phyloP scores from a whole-genome alignment of 306 rosid genomes.

The Castanospermum australe region DNA sequence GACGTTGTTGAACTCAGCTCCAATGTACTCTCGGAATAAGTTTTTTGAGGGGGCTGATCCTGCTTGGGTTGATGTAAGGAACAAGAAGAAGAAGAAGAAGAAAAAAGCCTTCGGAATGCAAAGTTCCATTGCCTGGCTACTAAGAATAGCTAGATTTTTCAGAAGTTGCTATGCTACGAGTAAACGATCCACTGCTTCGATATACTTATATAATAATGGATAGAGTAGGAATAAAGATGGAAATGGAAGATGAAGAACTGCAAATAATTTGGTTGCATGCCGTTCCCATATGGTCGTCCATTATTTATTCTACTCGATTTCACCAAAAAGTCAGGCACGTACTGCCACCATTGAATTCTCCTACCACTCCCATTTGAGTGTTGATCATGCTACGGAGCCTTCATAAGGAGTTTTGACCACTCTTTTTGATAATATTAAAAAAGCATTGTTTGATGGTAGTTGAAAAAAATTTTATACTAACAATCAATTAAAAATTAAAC shows the following conservation, averaged over 20 bases:
- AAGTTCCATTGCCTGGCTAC: conserved; percentile 27
- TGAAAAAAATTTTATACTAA: too few relatives aligned
- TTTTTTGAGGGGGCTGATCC: conserved; percentile 28
- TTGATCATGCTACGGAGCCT: too few relatives aligned
- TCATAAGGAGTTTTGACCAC: too few relatives aligned
- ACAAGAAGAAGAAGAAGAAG: conserved; percentile 23
- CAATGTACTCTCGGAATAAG: conserved; percentile 75
- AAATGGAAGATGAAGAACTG: not conserved
- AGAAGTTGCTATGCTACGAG: not conserved
- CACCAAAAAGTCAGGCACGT: too few relatives aligned
- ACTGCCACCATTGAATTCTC: not conserved
- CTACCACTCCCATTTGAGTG: not conserved
- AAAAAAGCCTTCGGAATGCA: conserved; percentile 25
- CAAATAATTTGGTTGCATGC: not conserved
- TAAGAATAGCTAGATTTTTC: not conserved
- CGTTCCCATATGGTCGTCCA: not conserved
- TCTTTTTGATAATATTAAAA: too few relatives aligned
- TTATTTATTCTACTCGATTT: not conserved
- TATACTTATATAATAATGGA: not conserved
- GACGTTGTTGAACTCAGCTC: conserved; percentile 67
- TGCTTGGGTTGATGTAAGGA: conserved; percentile 7
- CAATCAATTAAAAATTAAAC: too few relatives aligned
- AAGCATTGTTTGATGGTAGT: too few relatives aligned
- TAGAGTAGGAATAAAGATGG: not conserved
- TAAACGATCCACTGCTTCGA: not conserved